These are phyloP conservation scores for Pseudocohnilembus persalinus DNA, from an alignment of 169 alveolate species.

Conservation along the genomic window DNA sequence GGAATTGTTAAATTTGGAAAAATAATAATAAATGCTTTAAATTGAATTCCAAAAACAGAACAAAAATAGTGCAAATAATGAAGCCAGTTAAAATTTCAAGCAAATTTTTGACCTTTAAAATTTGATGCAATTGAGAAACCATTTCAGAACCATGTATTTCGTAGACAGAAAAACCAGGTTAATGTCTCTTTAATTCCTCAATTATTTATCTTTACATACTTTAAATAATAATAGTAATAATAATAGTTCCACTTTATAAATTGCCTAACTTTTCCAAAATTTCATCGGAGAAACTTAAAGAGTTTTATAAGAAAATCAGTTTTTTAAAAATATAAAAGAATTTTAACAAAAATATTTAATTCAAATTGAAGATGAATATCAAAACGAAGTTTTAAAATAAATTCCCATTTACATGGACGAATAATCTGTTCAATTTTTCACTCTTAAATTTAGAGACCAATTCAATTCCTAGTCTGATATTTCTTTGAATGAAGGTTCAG, in stretches of 20 bases:
- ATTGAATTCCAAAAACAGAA: constrained; percentile 14
- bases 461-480: neutral
- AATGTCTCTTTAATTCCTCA: constrained; percentile 14
- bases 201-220: neutral
- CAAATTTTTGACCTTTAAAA: neutral
- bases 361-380: neutral
- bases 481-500: neutral
- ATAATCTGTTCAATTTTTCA: neutral
- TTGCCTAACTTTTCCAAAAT: neutral
- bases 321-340: neutral
- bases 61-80: neutral
- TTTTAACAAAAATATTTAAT: too few species aligned
- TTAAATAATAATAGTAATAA: neutral
- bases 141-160: constrained; percentile 23
- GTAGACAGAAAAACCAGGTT: constrained; percentile 20
- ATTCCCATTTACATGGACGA: neutral
- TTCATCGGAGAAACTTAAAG: neutral
- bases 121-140: constrained; percentile 1
- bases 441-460: too few species aligned
- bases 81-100: neutral
- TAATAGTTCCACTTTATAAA: neutral
- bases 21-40: neutral
- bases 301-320: neutral
- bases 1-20: neutral
- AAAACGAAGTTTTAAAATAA: neutral